These are phyloP conservation scores for Coemansia sp. DNA, from an alignment of 192 early-diverging fungal species.

Conservation along the genomic window DNA sequence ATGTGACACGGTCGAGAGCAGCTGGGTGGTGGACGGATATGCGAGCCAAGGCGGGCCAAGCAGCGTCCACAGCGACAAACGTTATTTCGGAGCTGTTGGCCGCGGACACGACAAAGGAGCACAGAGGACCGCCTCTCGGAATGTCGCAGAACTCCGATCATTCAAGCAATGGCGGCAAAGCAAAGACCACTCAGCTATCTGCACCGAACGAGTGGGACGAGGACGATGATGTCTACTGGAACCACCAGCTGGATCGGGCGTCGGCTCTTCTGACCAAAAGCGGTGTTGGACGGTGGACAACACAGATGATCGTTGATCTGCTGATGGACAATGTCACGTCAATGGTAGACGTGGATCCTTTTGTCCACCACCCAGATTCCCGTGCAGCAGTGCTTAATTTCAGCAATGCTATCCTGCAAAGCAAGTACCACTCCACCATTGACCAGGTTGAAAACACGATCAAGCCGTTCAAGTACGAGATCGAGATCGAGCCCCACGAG, in stretches of 20 bases:
- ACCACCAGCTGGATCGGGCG: constrained; percentile 75
- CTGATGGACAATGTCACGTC: constrained; percentile 80
- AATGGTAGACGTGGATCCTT: constrained; percentile 77
- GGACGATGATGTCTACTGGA: constrained; percentile 68
- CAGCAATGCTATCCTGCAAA: constrained; percentile 79
- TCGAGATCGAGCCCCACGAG: constrained; percentile 87
- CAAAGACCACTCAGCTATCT: constrained; percentile 2
- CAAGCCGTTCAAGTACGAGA: constrained; percentile 98
- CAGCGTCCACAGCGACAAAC: constrained; percentile 23
- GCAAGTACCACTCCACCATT: constrained; percentile 83
- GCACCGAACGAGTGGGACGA: constrained; percentile 39
- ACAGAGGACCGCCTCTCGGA: constrained; percentile 33
- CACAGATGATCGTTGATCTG: constrained; percentile 90
- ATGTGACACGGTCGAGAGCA: constrained; percentile 52
- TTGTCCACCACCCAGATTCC: constrained; percentile 81
- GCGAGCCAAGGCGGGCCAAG: constrained; percentile 25
- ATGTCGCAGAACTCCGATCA: constrained; percentile 7
- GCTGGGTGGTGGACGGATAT: constrained; percentile 49
- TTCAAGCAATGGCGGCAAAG: neutral
- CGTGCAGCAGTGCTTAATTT: constrained; percentile 77
- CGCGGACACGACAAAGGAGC: constrained; percentile 47
- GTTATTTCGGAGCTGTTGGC: constrained; percentile 44
- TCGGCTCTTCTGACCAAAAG: constrained; percentile 90
- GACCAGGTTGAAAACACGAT: constrained; percentile 99
- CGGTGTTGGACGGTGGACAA: constrained; percentile 87